phyloP scores from a whole-genome alignment of 2,329 filamentous ascomycete genomes.

The Botrytis cinerea region DNA sequence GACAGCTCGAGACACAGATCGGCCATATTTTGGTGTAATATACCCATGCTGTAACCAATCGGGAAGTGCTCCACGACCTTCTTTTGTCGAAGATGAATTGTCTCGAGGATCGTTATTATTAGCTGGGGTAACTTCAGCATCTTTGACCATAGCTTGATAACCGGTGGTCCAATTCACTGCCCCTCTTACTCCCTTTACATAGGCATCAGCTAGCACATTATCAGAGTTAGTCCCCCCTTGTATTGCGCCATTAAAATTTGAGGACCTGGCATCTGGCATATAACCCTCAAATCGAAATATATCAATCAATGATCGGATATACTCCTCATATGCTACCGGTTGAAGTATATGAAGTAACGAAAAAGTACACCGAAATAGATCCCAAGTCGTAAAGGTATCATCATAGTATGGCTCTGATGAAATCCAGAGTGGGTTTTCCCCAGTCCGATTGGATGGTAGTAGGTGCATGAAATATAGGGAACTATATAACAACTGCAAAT shows the following conservation, averaged over 20 bases:
- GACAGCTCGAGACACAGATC: conserved; percentile 65
- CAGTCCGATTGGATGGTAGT: conserved; percentile 62
- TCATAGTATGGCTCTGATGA: conserved; percentile 69
- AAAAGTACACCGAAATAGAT: conserved; percentile 61
- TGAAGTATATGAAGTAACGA: conserved; percentile 66
- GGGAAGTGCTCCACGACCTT: conserved; percentile 67
- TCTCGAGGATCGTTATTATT: conserved; percentile 57
- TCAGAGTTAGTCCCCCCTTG: conserved; percentile 72
- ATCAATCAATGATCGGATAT: conserved; percentile 67
- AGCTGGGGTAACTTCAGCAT: conserved; percentile 62
- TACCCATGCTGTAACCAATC: conserved; percentile 67
- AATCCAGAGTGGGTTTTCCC: conserved; percentile 67
- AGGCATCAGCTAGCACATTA: conserved; percentile 72
- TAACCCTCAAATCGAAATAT: conserved; percentile 66
- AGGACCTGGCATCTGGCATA: conserved; percentile 66
- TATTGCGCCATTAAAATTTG: conserved; percentile 67
- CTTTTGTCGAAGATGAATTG: conserved; percentile 61
- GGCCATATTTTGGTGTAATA: conserved; percentile 62
- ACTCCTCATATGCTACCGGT: conserved; percentile 62
- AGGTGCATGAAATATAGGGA: conserved; percentile 56
- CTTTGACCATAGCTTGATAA: conserved; percentile 62
- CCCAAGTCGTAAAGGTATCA: conserved; percentile 71
- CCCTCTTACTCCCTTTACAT: conserved; percentile 64
- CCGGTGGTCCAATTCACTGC: conserved; percentile 63
- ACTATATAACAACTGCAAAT: conserved; percentile 63